A percentile compares a stretch with the other conserved stretches of the same genome.
phyloP scores from a whole-genome alignment of 2,329 filamentous ascomycete genomes.

The Penicillium aurantiogriseum region DNA sequence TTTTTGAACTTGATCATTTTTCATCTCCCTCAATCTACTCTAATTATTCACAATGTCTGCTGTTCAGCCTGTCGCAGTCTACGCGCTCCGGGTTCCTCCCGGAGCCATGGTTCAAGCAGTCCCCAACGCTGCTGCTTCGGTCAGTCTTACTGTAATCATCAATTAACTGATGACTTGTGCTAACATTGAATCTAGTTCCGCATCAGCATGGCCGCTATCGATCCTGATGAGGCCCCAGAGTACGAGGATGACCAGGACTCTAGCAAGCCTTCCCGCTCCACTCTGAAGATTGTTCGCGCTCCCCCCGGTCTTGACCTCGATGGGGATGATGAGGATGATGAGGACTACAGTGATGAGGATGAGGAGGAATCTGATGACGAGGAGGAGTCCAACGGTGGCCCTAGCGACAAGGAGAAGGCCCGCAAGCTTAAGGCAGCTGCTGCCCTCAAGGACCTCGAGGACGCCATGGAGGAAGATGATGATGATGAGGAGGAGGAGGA shows the following conservation, averaged over 20 bases:
- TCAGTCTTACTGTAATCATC: constrained; percentile 51
- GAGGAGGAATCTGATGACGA: constrained; percentile 60
- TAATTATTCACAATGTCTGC: constrained; percentile 43
- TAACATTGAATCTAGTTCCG: constrained; percentile 65
- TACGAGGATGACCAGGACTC: constrained; percentile 62
- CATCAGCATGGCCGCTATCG: constrained; percentile 97
- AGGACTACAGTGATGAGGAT: constrained; percentile 44
- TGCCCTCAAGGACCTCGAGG: constrained; percentile 73
- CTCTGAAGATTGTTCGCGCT: constrained; percentile 84
- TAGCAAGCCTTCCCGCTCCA: constrained; percentile 69
- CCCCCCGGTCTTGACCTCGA: constrained; percentile 58
- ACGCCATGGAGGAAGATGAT: constrained; percentile 59
- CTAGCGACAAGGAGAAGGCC: constrained; percentile 84
- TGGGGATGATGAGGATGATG: constrained; percentile 64
- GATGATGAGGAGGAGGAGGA: constrained; percentile 61
- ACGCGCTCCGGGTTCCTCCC: constrained; percentile 85
- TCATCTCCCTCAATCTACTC: constrained; percentile 2
- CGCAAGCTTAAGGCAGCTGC: constrained; percentile 82
- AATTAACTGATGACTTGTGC: not conserved
- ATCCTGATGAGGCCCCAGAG: constrained; percentile 75
- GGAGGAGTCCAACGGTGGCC: constrained; percentile 81
- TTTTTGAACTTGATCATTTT: constrained; percentile 20
- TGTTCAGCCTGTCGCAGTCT: constrained; percentile 70
- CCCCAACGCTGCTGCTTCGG: constrained; percentile 77
- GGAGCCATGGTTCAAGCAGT: constrained; percentile 78